phyloP scores from a whole-genome alignment of 306 rosid genomes.

The Coriaria nepalensis region DNA sequence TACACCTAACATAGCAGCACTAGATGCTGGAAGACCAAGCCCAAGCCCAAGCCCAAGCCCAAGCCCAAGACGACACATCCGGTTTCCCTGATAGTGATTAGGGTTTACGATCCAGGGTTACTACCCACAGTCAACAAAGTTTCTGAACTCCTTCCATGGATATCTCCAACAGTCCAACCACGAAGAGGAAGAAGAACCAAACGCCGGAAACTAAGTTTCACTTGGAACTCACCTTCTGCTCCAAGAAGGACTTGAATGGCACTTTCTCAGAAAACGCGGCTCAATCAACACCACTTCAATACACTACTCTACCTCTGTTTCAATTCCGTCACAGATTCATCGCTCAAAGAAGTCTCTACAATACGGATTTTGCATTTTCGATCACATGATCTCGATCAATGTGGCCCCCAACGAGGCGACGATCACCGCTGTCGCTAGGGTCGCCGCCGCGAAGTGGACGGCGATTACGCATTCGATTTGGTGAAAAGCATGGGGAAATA shows the following conservation, averaged over 20 bases:
- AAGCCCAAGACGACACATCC: no score
- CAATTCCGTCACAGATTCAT: constrained; percentile 32
- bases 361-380: constrained; percentile 52
- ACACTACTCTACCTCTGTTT: constrained; percentile 83
- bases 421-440: constrained; percentile 55
- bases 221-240: constrained; percentile 45
- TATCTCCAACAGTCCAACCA: constrained; percentile 11
- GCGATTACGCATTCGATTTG: constrained; percentile 41
- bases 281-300: constrained; percentile 59
- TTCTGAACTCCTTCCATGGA: constrained; percentile 25
- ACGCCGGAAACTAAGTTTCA: constrained; percentile 49
- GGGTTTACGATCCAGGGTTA: no score
- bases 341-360: constrained; percentile 20
- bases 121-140: no score
- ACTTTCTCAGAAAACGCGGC: constrained; percentile 20
- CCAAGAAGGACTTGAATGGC: constrained; percentile 52
- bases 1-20: no score
- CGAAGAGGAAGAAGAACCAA: constrained; percentile 31
- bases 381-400: constrained; percentile 30
- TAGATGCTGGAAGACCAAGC: no score
- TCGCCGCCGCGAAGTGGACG: constrained; percentile 59
- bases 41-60: no score
- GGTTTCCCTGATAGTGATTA: no score
- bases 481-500: constrained; percentile 35
- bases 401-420: constrained; percentile 70